phyloP scores from a whole-genome alignment of 2,329 filamentous ascomycete species.

The Talaromyces piceae region DNA sequence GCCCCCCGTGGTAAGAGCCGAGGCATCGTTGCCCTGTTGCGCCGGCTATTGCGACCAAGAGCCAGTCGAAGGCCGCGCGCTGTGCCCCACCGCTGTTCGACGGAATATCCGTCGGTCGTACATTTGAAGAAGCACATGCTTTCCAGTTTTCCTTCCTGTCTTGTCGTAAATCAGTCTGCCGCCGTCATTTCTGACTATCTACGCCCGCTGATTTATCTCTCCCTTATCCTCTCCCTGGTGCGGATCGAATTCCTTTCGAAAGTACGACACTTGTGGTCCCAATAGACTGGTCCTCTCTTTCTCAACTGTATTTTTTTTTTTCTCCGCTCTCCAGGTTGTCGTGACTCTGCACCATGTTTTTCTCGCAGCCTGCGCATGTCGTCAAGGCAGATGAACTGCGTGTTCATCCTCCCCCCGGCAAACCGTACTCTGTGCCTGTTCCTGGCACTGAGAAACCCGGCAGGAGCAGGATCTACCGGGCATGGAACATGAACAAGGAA shows the following conservation, averaged over 20 bases:
- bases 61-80: background rate
- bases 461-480: conserved; percentile 70
- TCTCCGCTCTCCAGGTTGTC: background rate
- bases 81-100: background rate
- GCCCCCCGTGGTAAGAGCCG: background rate
- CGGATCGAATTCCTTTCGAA: background rate
- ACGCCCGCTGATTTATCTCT: background rate
- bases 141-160: background rate
- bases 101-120: background rate
- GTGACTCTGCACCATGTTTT: conserved; percentile 34
- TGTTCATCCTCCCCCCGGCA: conserved; percentile 61
- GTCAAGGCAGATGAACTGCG: conserved; percentile 45
- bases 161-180: background rate
- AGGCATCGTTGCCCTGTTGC: background rate
- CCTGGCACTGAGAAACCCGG: conserved; percentile 67
- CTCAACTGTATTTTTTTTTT: background rate
- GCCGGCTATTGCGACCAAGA: background rate
- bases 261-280: background rate
- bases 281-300: background rate
- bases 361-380: conserved; percentile 28
- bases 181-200: background rate
- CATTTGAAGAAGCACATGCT: conserved; percentile 1
- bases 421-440: conserved; percentile 70
- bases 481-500: conserved; percentile 68
- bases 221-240: background rate